Conservation (phyloP, 2,329 filamentous ascomycete genomes). For the Beauveria sp. region DNA sequence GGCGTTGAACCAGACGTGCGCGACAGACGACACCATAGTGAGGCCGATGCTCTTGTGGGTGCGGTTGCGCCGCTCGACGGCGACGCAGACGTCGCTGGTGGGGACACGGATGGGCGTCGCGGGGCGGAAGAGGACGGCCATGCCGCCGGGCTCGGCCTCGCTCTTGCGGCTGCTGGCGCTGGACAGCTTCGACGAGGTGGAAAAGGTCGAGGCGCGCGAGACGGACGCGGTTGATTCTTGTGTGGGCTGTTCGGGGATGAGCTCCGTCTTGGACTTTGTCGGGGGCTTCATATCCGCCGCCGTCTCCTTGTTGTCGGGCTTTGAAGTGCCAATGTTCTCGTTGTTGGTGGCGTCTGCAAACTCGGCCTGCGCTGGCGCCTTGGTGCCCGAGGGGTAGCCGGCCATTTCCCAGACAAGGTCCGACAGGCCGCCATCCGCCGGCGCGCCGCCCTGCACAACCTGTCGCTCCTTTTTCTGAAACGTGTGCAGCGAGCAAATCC, state of each 20-base stretch:
- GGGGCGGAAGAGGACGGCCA: slow-evolving; percentile 73
- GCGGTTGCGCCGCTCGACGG: slow-evolving; percentile 79
- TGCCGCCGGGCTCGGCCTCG: slow-evolving; percentile 51
- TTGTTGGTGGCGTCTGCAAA: slow-evolving; percentile 24
- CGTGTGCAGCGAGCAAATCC: slow-evolving; percentile 74
- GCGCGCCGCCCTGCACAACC: slow-evolving; percentile 52
- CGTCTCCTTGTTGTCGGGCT: slow-evolving; percentile 6
- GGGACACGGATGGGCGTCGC: slow-evolving; percentile 59
- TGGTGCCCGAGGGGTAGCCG: slow-evolving; percentile 26
- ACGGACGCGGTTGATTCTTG: background rate
- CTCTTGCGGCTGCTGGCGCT: slow-evolving; percentile 14
- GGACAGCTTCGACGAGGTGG: background rate
- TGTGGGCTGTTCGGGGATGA: background rate
- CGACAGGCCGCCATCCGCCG: slow-evolving; percentile 40
- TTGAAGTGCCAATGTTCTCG: background rate
- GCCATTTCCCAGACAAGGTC: slow-evolving; percentile 50
- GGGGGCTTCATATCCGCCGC: background rate
- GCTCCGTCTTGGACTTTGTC: background rate
- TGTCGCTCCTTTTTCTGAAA: slow-evolving; percentile 68
- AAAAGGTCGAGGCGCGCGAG: background rate
- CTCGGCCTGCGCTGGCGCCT: slow-evolving; percentile 30
- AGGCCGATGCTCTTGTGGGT: slow-evolving; percentile 68
- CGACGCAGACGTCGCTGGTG: slow-evolving; percentile 82
- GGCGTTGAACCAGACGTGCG: slow-evolving; percentile 94
- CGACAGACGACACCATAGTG: slow-evolving; percentile 86